Evolutionary conservation across 2,329 filamentous ascomycete genomes (phyloP), one percentile per base, ranked within the genome.

Genomic region (Calonectria honghensis): DNA sequence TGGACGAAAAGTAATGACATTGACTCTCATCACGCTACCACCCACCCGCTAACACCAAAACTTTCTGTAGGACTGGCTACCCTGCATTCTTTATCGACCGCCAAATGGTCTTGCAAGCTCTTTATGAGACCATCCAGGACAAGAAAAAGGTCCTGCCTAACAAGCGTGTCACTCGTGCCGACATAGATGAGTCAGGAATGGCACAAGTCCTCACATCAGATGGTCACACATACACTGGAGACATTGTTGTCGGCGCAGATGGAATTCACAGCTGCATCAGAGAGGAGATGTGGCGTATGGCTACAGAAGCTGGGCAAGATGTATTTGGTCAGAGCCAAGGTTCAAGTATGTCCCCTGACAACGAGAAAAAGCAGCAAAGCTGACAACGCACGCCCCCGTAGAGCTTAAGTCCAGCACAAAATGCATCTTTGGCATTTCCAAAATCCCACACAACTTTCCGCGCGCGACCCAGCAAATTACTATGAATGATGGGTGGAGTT

Each of bases 271-370:
- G 51, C 29, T 32, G 51, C 29, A 54, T 54, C 7, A 54, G 51
- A 32, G 51, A 54, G 4, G 51, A 54, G 51, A 54, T 54, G 51
- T 54, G 51, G 51, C 51, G 51, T 9, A 54, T 54, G 51, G 27
- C 51, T 32, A 54, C 51, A 16, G 51, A 54, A 54, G 29, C 29
- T 7, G 51, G 51, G 16, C 29, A 54, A 27, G 51, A 54, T 18
- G 51, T 54, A 20, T 54, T 54, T 32, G 27, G 27, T 5, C 27
- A 54, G 18, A 54, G 51, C 29, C 51, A 54, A 54, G 51, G 51
- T 32, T 54, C 51, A 54, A 54, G 51, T 54, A 54, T 20, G 29
- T 20, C 0, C 51, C 27, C 27, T 7, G 5, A 18, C 6, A 0
- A 20, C 7, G 18, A 7, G 13, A 16, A 20, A 54, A 18, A 4